Base-by-base conservation (phyloP, 129 eudicot species). In the Tagetes patula region DNA sequence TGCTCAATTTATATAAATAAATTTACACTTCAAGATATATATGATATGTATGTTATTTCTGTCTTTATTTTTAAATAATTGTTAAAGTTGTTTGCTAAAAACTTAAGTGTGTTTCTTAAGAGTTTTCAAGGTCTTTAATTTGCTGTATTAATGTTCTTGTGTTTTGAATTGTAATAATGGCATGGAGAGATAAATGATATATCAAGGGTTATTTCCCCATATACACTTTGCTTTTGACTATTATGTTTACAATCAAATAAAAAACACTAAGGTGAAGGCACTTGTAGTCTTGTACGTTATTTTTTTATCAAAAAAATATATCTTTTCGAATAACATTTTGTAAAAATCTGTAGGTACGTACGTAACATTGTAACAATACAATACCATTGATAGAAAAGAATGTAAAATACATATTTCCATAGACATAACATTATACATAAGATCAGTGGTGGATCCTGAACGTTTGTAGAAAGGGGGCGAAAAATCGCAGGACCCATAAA, bases 1-100 rank as follows among this genome's bases (percentile, higher is more conserved):
- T 62, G 45, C 47, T 37, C 13, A 10, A 54, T 3, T 76, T 39
- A 52, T 70, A 61, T 47, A 43, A 47, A 27, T 76, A 37, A 65
- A 6, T 36, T 39, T 65, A 52, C 40, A 65, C 54, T 11, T 11
- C 48, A 33, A 65, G 27, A 53, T 3, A 5, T 20, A 20, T 20
- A 20, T 42, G 8, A 13, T 4, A 5, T 20, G 59, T 53, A 8
- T 53, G 30, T 10, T n/a, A 13, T 20, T 53, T 43, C 48, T 43
- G 48, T 43, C 6, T 43, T 43, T 43, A 43, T 8, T 43, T 10
- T 43, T 43, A 43, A 7, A 43, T 43, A 8, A 13, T 8, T 52
- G 40, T 43, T 43, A 67, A 27, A 11, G 1, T 40, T 64, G 34
- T 39, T 64, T 38, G 34, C 20, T 64, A 64, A 30, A 30, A 2